Base-by-base conservation (phyloP, 2,329 filamentous ascomycete genomes). In the Arthrobotrys conoides region DNA sequence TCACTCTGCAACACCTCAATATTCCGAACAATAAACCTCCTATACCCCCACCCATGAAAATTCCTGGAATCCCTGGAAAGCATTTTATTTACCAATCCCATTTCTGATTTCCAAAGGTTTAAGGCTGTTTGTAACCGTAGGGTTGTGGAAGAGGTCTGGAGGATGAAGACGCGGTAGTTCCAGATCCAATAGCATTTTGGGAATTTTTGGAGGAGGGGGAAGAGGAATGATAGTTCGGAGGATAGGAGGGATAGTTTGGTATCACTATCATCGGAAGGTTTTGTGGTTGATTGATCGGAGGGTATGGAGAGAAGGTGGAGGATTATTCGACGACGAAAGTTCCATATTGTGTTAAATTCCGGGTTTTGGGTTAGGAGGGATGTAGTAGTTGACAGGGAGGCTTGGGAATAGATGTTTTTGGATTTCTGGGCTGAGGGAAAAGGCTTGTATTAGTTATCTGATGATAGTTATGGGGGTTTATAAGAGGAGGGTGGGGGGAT, bases 131-230 rank as follows among this genome's bases (percentile, higher is more conserved):
- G 72, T 0, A 85, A 80, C 1, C 90, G 88, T 9, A 97, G 86
- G 18, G 90, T 87, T 12, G 87, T 83, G 57, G 91, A 92, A 38
- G 91, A 90, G 83, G 93, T 89, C 69, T 91, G 87, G 14, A 99
- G 87, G 2, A 95, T 86, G 94, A 96, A 99, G 55, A 91, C 85
- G 30, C 96, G 91, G 85, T 97, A 95, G 82, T 97, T 97, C 96
- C 96, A 99, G 83, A 99, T 95, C 95, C 96, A 98, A 86, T 99
- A 99, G 87, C 96, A 98, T 84, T 99, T 99, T 5, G 96, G 96
- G 81, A 90, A 95, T 81, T 93, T 90, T 80, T 93, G 88, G 63
- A 99, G 88, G 20, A 99, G 88, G 0, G 93, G 93, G 48, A 97
- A 89, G 38, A 95, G 91, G 83, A 97, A 97, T 59, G 86, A 86